Evolutionary conservation across 352 stramenopile species (phyloP).

Genomic region (Globisporangium recalcitrans): DNA sequence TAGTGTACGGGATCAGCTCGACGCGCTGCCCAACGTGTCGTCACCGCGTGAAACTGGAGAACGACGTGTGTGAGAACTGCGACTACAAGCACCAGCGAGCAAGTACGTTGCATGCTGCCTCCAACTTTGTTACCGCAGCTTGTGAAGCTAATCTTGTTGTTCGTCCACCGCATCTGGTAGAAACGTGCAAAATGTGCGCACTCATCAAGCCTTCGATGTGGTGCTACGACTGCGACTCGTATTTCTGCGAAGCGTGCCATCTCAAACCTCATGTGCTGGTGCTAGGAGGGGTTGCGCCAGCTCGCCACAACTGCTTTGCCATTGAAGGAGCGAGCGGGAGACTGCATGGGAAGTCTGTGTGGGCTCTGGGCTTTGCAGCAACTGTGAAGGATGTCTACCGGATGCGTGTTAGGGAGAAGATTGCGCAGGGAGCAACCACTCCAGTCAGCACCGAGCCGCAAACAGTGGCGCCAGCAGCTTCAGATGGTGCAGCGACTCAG

Average conservation of each 20-base stretch:
- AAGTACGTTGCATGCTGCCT: slow-evolving; percentile 23
- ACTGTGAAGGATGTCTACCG: slow-evolving; percentile 29
- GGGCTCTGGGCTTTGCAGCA: slow-evolving; percentile 30
- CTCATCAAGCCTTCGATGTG: slow-evolving; percentile 38
- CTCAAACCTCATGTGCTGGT: slow-evolving; percentile 52
- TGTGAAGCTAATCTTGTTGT: slow-evolving; percentile 4
- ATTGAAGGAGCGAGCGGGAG: slow-evolving; percentile 55
- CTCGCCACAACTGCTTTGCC: slow-evolving; percentile 45
- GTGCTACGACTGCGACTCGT: slow-evolving; percentile 61
- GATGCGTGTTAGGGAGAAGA: slow-evolving; percentile 27
- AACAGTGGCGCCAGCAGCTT: background rate
- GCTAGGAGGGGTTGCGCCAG: slow-evolving; percentile 21
- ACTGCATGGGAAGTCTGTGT: slow-evolving; percentile 33
- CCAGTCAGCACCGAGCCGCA: background rate
- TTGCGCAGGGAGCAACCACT: background rate
- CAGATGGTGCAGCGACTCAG: background rate
- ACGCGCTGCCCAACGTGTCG: slow-evolving; percentile 45
- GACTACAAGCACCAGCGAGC: slow-evolving; percentile 27
- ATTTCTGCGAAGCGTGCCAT: slow-evolving; percentile 54
- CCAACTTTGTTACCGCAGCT: background rate
- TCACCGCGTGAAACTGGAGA: slow-evolving; percentile 28
- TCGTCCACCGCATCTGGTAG: slow-evolving; percentile 16
- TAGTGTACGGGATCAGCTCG: slow-evolving; percentile 62
- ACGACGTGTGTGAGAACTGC: slow-evolving; percentile 37
- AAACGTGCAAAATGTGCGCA: slow-evolving; percentile 39